These are phyloP conservation scores for Balakata baccata DNA, from an alignment of 345 rosid genomes.

Conservation along the genomic window DNA sequence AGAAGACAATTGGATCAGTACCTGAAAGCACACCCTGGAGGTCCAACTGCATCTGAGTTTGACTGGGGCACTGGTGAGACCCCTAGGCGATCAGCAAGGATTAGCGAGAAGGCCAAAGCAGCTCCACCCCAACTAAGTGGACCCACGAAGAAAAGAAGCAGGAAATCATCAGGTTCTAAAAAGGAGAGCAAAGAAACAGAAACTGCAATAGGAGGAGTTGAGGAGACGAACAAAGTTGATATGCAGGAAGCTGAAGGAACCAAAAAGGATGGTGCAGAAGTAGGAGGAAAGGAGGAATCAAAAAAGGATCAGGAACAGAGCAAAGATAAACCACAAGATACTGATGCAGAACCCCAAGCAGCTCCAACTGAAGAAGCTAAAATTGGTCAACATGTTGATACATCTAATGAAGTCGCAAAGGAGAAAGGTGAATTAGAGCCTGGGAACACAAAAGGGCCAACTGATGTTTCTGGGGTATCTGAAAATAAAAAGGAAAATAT, in stretches of 20 bases:
- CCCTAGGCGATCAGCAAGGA: constrained; percentile 36
- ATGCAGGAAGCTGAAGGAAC: constrained; percentile 40
- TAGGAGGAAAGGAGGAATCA: constrained; percentile 22
- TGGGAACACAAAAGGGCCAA: constrained; percentile 16
- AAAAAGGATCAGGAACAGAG: constrained; percentile 16
- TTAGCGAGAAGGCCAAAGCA: constrained; percentile 29
- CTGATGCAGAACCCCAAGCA: constrained; percentile 17
- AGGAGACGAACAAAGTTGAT: constrained; percentile 33
- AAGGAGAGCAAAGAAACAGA: constrained; percentile 16
- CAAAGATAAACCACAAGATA: constrained; percentile 10
- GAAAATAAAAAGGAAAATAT: constrained; percentile 15
- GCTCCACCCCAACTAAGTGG: constrained; percentile 15
- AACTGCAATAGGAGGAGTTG: constrained; percentile 12
- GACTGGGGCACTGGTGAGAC: constrained; percentile 38
- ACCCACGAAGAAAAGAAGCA: constrained; percentile 25
- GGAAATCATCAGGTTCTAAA: constrained; percentile 20
- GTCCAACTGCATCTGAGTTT: constrained; percentile 29
- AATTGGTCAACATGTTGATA: constrained; percentile 25
- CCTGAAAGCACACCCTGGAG: constrained; percentile 33
- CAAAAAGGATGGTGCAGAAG: constrained; percentile 19
- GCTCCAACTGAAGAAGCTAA: constrained; percentile 22
- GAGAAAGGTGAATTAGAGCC: constrained; percentile 24
- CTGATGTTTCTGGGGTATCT: constrained; percentile 19
- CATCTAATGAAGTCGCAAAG: constrained; percentile 24
- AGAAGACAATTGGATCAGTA: constrained; percentile 37